Evolutionary conservation across 352 stramenopile species (phyloP).

Genomic region (Pythium sp.): DNA sequence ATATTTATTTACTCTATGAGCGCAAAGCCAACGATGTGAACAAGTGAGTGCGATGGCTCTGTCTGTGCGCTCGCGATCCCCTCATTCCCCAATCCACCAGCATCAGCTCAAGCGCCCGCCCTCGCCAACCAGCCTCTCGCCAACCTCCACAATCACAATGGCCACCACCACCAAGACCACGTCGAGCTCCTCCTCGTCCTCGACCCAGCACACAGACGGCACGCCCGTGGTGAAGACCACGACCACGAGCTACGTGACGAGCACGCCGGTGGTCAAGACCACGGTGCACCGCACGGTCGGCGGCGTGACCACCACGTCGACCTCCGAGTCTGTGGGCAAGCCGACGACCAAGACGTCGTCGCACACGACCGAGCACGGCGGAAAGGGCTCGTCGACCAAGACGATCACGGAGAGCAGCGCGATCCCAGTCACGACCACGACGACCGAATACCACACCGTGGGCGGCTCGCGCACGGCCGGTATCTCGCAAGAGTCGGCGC

Average conservation of each 20-base stretch:
- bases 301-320: neutral
- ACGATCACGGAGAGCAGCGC: neutral
- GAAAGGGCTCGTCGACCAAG: neutral
- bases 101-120: neutral
- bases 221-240: neutral
- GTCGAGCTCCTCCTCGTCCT: neutral
- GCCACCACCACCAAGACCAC: neutral
- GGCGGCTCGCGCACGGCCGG: neutral
- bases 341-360: neutral
- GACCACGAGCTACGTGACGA: neutral
- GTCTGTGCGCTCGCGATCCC: neutral
- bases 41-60: neutral
- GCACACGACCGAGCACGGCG: neutral
- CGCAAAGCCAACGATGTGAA: neutral
- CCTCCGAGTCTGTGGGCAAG: neutral
- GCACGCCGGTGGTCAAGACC: neutral
- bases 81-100: neutral
- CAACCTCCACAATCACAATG: neutral
- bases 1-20: neutral
- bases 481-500: neutral
- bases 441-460: neutral
- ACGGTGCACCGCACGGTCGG: neutral
- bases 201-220: neutral
- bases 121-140: neutral
- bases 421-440: neutral